Percentiles rank a stretch among this genome's conserved stretches.
These are phyloP conservation scores for Pseudogymnoascus sp. DNA, from an alignment of 2,329 filamentous ascomycete species.

Conservation along the genomic window DNA sequence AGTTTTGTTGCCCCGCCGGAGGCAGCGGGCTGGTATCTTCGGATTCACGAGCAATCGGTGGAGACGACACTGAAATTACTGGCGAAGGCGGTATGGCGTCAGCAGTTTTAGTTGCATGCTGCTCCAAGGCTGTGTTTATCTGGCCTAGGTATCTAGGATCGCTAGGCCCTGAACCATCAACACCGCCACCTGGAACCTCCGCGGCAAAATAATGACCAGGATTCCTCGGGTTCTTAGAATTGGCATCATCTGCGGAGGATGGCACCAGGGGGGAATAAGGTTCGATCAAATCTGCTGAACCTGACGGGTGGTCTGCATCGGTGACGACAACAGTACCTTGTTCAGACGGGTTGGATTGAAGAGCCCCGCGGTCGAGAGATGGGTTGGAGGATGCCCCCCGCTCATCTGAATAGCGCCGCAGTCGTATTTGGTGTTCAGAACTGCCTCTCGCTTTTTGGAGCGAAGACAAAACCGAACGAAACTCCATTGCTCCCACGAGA, in stretches of 20 bases:
- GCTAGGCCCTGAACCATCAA: conserved; percentile 32
- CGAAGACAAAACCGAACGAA: conserved; percentile 81
- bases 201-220: conserved; percentile 21
- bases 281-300: conserved; percentile 17
- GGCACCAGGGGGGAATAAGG: neutral
- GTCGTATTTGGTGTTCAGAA: conserved; percentile 58
- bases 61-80: conserved; percentile 15
- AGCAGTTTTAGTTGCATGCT: conserved; percentile 16
- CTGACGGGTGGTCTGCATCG: conserved; percentile 30
- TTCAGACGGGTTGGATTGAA: neutral
- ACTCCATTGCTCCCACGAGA: conserved; percentile 87
- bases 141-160: neutral
- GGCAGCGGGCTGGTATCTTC: conserved; percentile 27
- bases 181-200: conserved; percentile 23
- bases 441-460: conserved; percentile 75
- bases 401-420: conserved; percentile 65
- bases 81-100: conserved; percentile 28
- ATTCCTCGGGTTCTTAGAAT: conserved; percentile 12
- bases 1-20: conserved; percentile 21
- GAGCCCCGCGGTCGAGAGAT: neutral
- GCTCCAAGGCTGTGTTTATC: conserved; percentile 12
- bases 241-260: conserved; percentile 24
- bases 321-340: conserved; percentile 28
- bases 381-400: conserved; percentile 28
- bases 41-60: conserved; percentile 22